A percentile compares a stretch with the other conserved stretches of the same genome.
Conservation (phyloP, 495 filamentous ascomycete species). For the Collariella sp. region DNA sequence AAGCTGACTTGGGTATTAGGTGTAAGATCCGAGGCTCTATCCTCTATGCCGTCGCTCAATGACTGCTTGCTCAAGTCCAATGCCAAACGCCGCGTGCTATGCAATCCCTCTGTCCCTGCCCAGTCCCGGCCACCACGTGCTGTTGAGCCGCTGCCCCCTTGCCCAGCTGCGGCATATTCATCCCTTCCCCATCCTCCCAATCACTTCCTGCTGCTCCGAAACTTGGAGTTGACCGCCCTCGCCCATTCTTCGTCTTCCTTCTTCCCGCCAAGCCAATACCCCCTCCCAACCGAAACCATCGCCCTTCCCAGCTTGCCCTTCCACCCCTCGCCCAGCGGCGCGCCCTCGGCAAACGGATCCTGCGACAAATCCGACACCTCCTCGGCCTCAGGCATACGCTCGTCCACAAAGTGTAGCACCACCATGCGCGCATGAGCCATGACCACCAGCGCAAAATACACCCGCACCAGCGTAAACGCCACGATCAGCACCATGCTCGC, state of each 20-base stretch:
- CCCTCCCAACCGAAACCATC: slow-evolving; percentile 60
- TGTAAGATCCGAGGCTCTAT: neutral
- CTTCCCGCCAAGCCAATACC: slow-evolving; percentile 62
- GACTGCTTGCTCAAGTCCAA: neutral
- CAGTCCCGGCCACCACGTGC: neutral
- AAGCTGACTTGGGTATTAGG: neutral
- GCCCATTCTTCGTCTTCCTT: slow-evolving; percentile 52
- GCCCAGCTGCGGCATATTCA: slow-evolving; percentile 1
- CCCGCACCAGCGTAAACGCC: slow-evolving; percentile 58
- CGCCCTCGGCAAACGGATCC: slow-evolving; percentile 61
- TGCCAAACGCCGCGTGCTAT: slow-evolving; percentile 7
- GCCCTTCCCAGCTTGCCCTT: slow-evolving; percentile 60
- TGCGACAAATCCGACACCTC: slow-evolving; percentile 42
- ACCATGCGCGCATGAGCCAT: slow-evolving; percentile 69
- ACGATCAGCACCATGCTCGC: slow-evolving; percentile 66
- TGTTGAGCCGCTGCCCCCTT: neutral
- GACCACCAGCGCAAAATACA: slow-evolving; percentile 73
- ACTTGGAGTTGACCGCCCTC: slow-evolving; percentile 47
- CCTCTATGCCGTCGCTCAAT: neutral
- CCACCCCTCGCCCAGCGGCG: slow-evolving; percentile 66
- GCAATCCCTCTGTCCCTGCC: neutral
- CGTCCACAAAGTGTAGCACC: slow-evolving; percentile 51
- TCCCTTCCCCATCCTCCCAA: neutral
- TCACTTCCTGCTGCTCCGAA: slow-evolving; percentile 29
- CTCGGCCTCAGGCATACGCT: slow-evolving; percentile 31